Percentiles rank a stretch among this genome's conserved stretches.
Conservation (phyloP, 2,329 filamentous ascomycete genomes). For the Penicillium hesseltinei region DNA sequence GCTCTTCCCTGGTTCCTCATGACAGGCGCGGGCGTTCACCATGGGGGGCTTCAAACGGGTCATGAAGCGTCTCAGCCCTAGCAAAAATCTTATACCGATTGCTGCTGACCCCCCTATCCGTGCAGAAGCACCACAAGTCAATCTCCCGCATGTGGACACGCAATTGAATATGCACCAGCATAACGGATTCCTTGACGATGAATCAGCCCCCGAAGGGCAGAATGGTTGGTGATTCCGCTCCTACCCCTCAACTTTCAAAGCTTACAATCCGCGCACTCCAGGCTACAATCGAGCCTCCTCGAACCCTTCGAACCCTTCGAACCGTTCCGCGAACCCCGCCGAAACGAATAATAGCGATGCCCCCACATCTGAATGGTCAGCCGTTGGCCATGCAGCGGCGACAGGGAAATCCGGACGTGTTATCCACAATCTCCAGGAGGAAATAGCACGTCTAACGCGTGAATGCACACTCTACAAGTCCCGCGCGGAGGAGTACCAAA, state of each 20-base stretch:
- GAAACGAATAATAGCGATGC: slow-evolving; percentile 31
- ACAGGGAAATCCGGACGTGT: slow-evolving; percentile 52
- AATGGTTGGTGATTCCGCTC: slow-evolving; percentile 23
- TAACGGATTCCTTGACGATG: slow-evolving; percentile 39
- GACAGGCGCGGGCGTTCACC: slow-evolving; percentile 16
- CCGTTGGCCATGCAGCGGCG: slow-evolving; percentile 49
- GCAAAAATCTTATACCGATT: slow-evolving; percentile 5
- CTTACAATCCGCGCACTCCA: not conserved
- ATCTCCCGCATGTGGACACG: slow-evolving; percentile 42
- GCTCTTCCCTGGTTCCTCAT: not conserved
- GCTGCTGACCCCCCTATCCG: slow-evolving; percentile 31
- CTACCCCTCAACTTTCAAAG: not conserved
- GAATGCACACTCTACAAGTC: slow-evolving; percentile 47
- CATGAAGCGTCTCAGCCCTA: slow-evolving; percentile 21
- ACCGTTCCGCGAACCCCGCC: slow-evolving; percentile 18
- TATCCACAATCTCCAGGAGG: slow-evolving; percentile 51
- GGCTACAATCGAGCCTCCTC: slow-evolving; percentile 15
- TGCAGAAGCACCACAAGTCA: slow-evolving; percentile 36
- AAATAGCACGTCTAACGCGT: slow-evolving; percentile 49
- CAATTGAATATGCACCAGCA: slow-evolving; percentile 45
- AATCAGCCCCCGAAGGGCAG: slow-evolving; percentile 20
- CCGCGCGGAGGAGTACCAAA: slow-evolving; percentile 48
- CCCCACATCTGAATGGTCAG: slow-evolving; percentile 46
- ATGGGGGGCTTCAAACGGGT: slow-evolving; percentile 34
- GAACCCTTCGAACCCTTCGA: slow-evolving; percentile 15